A percentile compares a stretch with the other conserved stretches of the same genome.
phyloP scores from a whole-genome alignment of 208 protist genomes.

The Balamuthia mandrillaris region DNA sequence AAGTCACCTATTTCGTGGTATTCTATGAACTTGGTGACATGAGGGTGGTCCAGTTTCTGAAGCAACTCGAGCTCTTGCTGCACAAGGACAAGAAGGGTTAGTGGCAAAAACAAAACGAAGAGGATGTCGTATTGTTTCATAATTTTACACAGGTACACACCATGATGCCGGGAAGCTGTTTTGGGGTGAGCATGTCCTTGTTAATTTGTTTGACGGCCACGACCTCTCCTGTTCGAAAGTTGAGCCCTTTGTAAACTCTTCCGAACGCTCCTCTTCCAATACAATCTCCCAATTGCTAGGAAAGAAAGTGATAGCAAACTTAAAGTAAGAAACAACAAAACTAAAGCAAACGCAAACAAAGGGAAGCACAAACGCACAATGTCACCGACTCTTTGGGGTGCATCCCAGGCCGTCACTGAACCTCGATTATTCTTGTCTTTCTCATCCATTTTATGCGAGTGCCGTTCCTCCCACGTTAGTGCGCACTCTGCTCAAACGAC shows the following conservation, averaged over 20 bases:
- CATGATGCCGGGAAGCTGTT: slow-evolving; percentile 56
- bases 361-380: too few species aligned
- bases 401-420: too few species aligned
- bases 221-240: slow-evolving; percentile 64
- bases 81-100: neutral
- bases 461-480: too few species aligned
- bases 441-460: too few species aligned
- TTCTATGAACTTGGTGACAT: slow-evolving; percentile 80
- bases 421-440: too few species aligned
- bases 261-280: slow-evolving; percentile 67
- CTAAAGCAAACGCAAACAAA: too few species aligned
- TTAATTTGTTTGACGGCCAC: slow-evolving; percentile 74
- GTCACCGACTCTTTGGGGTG: too few species aligned
- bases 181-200: slow-evolving; percentile 45
- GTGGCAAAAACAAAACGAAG: neutral
- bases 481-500: too few species aligned
- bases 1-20: slow-evolving; percentile 45
- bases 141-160: neutral
- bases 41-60: slow-evolving; percentile 69
- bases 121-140: neutral
- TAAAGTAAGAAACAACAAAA: too few species aligned
- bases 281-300: slow-evolving; percentile 43
- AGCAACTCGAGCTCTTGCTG: slow-evolving; percentile 66
- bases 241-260: slow-evolving; percentile 67
- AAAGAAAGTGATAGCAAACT: too few species aligned